Evolutionary conservation across 108 stramenopile species (phyloP), one percentile per base, ranked within the genome.

Genomic region (Nitzschia inconspicua): DNA sequence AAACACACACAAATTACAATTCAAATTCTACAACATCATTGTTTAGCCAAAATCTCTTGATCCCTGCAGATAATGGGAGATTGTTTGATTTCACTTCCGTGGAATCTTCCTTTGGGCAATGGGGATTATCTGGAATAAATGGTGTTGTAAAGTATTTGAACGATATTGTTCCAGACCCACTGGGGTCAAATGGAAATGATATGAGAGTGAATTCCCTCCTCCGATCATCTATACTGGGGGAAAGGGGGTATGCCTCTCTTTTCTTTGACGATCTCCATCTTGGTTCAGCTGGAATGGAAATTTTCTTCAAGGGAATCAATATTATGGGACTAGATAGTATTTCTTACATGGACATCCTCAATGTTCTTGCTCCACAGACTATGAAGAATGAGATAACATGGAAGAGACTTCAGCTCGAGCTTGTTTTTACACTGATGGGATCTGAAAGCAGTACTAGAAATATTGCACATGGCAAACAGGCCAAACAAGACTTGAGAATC

Each of bases 11-110:
- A n/a, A 16, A 28, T 13, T 55, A 66, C 39, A 53, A 57, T 28
- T 25, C 53, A 9, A 36, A 64, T 23, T 13, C 41, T 8, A 67
- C 51, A 0, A 29, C 44, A 28, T 57, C 62, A 19, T 52, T 75
- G 11, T 55, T 46, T 8, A 48, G 42, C 36, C 60, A 75, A 42
- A n/a, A 43, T 18, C 36, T 47, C 8, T 63, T 88, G 8, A 60
- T 50, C 24, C 57, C 57, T 9, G 55, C 67, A 2, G 25, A 63
- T 9, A 46, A 28, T 36, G 63, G 59, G n/a, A 59, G 63, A 8
- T 55, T 87, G 47, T 52, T 87, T n/a, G 76, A 87, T 48, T 84
- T 78, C 39, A 72, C 80, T n/a, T 44, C 68, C 37, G 68, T 84
- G 8, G 67, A 66, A 18, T 40, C 47, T 8, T 66, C 57, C 25